Conservation (phyloP, 306 rosid genomes). For the Urtica urens region DNA sequence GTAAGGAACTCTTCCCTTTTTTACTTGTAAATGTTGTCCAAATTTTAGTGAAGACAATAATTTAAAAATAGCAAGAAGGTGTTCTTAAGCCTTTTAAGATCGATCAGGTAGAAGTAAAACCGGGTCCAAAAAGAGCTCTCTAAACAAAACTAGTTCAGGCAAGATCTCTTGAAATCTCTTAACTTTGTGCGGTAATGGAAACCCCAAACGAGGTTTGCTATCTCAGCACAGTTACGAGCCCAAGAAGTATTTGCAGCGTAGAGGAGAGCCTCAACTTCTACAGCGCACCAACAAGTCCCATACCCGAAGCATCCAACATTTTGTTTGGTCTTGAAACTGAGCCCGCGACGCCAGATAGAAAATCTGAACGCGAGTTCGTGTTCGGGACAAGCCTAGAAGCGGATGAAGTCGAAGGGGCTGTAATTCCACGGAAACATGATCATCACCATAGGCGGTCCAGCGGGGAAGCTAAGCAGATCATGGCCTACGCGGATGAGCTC, state of each 20-base stretch:
- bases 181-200: constrained; percentile 24
- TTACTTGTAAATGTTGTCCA: not conserved
- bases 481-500: constrained; percentile 80
- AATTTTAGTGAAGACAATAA: not conserved
- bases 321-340: constrained; percentile 21
- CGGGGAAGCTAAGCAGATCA: constrained; percentile 28
- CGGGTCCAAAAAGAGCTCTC: constrained; percentile 12
- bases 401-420: constrained; percentile 8
- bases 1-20: not conserved
- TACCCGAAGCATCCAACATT: constrained; percentile 5
- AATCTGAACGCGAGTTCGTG: constrained; percentile 34
- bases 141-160: not conserved
- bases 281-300: constrained; percentile 77
- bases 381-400: constrained; percentile 36
- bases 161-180: not conserved
- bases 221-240: constrained; percentile 26
- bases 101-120: constrained; percentile 19
- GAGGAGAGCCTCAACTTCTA: constrained; percentile 27
- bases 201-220: constrained; percentile 16
- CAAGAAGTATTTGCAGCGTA: constrained; percentile 19
- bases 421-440: not conserved
- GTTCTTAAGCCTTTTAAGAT: constrained; percentile 16
- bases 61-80: not conserved
- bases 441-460: not conserved
- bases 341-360: constrained; percentile 30